Evolutionary conservation across 495 filamentous ascomycete genomes (phyloP).

Genomic region (Penicillium herquei): DNA sequence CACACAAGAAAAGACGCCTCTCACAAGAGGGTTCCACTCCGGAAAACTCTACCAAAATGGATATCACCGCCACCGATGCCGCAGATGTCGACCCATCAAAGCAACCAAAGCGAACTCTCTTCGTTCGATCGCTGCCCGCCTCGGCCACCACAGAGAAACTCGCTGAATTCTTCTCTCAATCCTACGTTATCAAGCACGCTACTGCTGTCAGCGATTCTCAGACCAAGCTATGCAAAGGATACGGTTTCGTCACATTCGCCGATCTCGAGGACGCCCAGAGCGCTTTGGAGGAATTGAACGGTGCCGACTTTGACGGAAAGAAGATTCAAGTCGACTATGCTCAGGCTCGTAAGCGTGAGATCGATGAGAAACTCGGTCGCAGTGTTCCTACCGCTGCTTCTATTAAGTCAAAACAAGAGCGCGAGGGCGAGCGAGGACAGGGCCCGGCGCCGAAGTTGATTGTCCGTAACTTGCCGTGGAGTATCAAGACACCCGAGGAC

Average conservation of each 20-base stretch:
- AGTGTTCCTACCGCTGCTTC: slow-evolving; percentile 46
- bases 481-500: slow-evolving; percentile 80
- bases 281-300: slow-evolving; percentile 76
- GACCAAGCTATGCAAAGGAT: slow-evolving; percentile 85
- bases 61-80: slow-evolving; percentile 22
- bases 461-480: slow-evolving; percentile 95
- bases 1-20: slow-evolving; percentile 32
- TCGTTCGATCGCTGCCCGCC: slow-evolving; percentile 81
- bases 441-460: slow-evolving; percentile 78
- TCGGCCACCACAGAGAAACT: slow-evolving; percentile 78
- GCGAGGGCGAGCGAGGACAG: slow-evolving; percentile 55
- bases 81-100: slow-evolving; percentile 19
- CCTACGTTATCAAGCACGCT: slow-evolving; percentile 92
- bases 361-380: slow-evolving; percentile 47
- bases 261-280: slow-evolving; percentile 84
- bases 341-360: slow-evolving; percentile 75
- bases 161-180: slow-evolving; percentile 85
- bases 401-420: slow-evolving; percentile 54
- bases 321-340: slow-evolving; percentile 85
- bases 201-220: slow-evolving; percentile 76
- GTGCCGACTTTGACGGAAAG: slow-evolving; percentile 68
- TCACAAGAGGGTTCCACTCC: slow-evolving; percentile 22
- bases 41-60: slow-evolving; percentile 17
- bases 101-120: slow-evolving; percentile 66
- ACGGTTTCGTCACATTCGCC: slow-evolving; percentile 95